Evolutionary conservation across 2,329 filamentous ascomycete species (phyloP).

Genomic region (Alternaria metachromatica): DNA sequence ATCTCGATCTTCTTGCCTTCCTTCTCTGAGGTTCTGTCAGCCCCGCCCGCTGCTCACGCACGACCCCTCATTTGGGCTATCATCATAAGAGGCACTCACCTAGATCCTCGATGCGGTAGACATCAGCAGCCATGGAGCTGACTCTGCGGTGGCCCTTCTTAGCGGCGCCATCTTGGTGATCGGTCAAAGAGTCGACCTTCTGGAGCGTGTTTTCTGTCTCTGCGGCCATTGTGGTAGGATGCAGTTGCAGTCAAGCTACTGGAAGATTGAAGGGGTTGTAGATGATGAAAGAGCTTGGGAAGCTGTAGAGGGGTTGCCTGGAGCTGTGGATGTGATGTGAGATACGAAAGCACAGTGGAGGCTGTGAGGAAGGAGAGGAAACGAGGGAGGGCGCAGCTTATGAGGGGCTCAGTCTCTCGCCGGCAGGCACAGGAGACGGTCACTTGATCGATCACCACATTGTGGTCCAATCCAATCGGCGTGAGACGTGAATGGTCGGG

Average conservation of each 20-base stretch:
- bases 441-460: constrained; percentile 48
- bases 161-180: constrained; percentile 70
- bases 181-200: constrained; percentile 92
- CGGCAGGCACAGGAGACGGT: constrained; percentile 33
- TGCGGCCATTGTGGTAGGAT: constrained; percentile 59
- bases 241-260: constrained; percentile 10
- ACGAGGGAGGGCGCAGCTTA: constrained; percentile 38
- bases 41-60: constrained; percentile 36
- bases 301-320: constrained; percentile 16
- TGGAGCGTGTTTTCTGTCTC: constrained; percentile 64
- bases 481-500: constrained; percentile 37
- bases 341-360: constrained; percentile 29
- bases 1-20: constrained; percentile 75
- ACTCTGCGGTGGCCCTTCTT: constrained; percentile 69
- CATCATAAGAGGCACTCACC: constrained; percentile 62
- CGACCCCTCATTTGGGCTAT: constrained; percentile 22
- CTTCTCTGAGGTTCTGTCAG: constrained; percentile 65
- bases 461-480: constrained; percentile 32
- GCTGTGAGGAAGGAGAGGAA: constrained; percentile 32
- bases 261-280: constrained; percentile 11
- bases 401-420: constrained; percentile 39
- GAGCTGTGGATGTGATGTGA: constrained; percentile 13
- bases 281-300: constrained; percentile 22
- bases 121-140: constrained; percentile 75
- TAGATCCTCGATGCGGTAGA: constrained; percentile 84